Conservation (phyloP, 192 early-diverging fungal species). For the Pilobolus umbonatus region DNA sequence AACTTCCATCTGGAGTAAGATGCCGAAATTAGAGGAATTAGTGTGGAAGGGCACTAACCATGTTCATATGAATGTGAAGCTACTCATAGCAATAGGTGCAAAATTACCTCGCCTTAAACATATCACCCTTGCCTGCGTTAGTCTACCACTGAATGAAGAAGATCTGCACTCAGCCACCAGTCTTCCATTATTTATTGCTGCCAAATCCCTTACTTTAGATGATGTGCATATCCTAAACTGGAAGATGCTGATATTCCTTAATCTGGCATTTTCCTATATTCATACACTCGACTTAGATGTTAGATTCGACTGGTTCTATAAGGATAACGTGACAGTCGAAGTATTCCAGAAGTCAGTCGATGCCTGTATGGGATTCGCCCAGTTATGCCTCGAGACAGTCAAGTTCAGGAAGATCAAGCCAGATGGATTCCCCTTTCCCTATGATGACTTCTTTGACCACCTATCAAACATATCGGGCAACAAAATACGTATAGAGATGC, state of each 20-base stretch:
- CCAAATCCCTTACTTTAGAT: background rate
- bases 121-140: background rate
- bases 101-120: constrained; percentile 5
- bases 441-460: constrained; percentile 9
- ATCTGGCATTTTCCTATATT: constrained; percentile 11
- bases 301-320: constrained; percentile 9
- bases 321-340: background rate
- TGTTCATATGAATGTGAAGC: background rate
- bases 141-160: background rate
- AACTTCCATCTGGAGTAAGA: constrained; percentile 1
- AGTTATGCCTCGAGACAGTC: constrained; percentile 4
- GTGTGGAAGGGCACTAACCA: background rate
- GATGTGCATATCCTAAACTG: constrained; percentile 5
- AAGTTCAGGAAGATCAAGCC: constrained; percentile 1
- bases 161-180: constrained; percentile 1
- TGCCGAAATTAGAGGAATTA: background rate
- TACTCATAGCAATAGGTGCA: constrained; percentile 5
- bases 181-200: background rate
- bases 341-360: constrained; percentile 5
- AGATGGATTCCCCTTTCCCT: background rate
- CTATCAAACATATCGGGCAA: background rate
- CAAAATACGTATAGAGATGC: background rate
- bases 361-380: constrained; percentile 14
- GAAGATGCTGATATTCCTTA: constrained; percentile 6
- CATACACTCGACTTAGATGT: constrained; percentile 8